Percentiles rank a stretch among this genome's conserved stretches.
Conservation (phyloP, 1,284 basidiomycete genomes). For the Hypsizygus ulmarius region DNA sequence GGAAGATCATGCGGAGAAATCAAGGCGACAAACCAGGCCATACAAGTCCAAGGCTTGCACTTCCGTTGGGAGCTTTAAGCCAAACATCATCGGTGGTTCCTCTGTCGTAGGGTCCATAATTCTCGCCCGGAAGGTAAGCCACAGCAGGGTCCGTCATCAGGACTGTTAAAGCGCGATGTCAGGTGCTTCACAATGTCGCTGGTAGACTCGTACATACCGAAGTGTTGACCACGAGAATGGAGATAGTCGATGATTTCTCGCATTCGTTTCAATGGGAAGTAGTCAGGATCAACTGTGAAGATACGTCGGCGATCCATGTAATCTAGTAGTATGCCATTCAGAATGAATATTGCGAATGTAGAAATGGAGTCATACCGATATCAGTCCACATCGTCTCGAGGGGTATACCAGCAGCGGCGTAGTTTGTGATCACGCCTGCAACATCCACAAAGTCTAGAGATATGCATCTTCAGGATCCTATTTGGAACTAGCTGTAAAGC, state of each 20-base stretch:
- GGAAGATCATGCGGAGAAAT: neutral
- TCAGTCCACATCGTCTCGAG: slow-evolving; percentile 79
- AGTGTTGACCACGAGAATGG: slow-evolving; percentile 57
- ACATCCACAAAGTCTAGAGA: slow-evolving; percentile 57
- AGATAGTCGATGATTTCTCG: slow-evolving; percentile 62
- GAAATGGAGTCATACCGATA: slow-evolving; percentile 44
- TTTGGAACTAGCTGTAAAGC: neutral
- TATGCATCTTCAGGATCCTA: neutral
- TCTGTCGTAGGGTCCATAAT: slow-evolving; percentile 55
- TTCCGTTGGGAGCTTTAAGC: slow-evolving; percentile 63
- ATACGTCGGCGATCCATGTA: slow-evolving; percentile 70
- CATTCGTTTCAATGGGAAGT: slow-evolving; percentile 63
- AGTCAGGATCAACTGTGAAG: slow-evolving; percentile 67
- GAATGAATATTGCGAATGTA: slow-evolving; percentile 1
- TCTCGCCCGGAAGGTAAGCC: slow-evolving; percentile 45
- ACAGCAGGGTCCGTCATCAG: slow-evolving; percentile 78
- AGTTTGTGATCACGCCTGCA: slow-evolving; percentile 57
- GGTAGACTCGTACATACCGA: slow-evolving; percentile 37
- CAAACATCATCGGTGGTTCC: slow-evolving; percentile 56
- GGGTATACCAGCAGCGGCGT: slow-evolving; percentile 58
- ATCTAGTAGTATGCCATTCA: slow-evolving; percentile 41
- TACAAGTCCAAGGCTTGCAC: slow-evolving; percentile 58
- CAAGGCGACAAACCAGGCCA: slow-evolving; percentile 56
- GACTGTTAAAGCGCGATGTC: slow-evolving; percentile 34
- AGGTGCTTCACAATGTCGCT: neutral